Percentiles rank a stretch among this genome's conserved stretches.
phyloP scores from a whole-genome alignment of 1,284 basidiomycete genomes.

The Malassezia dermatis region DNA sequence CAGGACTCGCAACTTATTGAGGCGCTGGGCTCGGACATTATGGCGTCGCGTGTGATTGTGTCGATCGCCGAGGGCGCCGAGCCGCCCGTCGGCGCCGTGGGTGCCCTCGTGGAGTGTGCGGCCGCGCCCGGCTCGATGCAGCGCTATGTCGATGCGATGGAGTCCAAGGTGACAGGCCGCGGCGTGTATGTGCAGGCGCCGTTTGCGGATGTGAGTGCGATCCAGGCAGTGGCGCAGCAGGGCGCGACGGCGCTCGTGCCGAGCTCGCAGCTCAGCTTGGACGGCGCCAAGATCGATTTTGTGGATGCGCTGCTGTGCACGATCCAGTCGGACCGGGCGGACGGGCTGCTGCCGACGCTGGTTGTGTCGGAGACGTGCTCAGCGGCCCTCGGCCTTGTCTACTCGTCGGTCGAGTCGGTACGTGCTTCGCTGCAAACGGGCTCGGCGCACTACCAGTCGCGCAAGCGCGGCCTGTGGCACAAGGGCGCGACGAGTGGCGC shows the following conservation, averaged over 20 bases:
- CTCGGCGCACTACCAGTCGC: constrained; percentile 88
- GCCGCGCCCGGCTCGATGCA: constrained; percentile 22
- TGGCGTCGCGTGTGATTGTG: constrained; percentile 28
- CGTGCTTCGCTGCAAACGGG: constrained; percentile 76
- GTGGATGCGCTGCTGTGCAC: constrained; percentile 51
- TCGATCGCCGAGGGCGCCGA: constrained; percentile 15
- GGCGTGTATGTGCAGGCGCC: constrained; percentile 28
- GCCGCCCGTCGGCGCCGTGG: constrained; percentile 22
- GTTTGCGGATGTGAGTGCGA: constrained; percentile 20
- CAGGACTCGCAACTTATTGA: constrained; percentile 21
- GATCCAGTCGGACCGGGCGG: constrained; percentile 73
- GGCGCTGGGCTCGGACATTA: constrained; percentile 23
- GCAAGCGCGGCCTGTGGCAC: constrained; percentile 81
- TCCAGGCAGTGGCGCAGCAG: constrained; percentile 20
- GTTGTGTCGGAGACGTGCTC: constrained; percentile 58
- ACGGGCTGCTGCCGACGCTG: constrained; percentile 85
- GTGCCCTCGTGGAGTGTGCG: constrained; percentile 23
- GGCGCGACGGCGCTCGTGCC: constrained; percentile 29
- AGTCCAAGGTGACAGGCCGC: constrained; percentile 32
- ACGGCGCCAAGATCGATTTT: constrained; percentile 27
- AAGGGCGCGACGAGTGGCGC: constrained; percentile 95
- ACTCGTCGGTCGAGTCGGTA: constrained; percentile 83
- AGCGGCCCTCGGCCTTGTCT: constrained; percentile 74
- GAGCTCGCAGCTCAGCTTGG: constrained; percentile 24
- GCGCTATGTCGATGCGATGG: constrained; percentile 22